Conservation (phyloP, 176 grass and related monocot species). For the Hordeum vulgare region DNA sequence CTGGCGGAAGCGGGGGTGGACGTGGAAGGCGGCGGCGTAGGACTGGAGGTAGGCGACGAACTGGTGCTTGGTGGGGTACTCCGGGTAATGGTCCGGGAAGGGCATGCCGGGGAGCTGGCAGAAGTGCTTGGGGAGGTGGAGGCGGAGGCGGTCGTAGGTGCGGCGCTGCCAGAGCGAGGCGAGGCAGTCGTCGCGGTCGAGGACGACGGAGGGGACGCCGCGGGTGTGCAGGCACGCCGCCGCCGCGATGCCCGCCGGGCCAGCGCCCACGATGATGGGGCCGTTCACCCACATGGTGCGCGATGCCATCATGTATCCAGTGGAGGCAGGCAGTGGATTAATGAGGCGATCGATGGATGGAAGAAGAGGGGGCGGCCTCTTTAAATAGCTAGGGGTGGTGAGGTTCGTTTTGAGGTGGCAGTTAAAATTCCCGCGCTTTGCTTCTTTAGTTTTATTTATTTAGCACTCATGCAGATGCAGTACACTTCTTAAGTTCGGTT, state of each 20-base stretch:
- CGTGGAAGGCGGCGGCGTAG: slow-evolving; percentile 5
- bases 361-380: background rate
- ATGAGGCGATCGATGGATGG: background rate
- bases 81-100: slow-evolving; percentile 7
- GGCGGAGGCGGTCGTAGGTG: slow-evolving; percentile 36
- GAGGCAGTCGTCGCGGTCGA: slow-evolving; percentile 23
- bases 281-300: slow-evolving; percentile 21
- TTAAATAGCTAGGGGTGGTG: background rate
- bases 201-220: slow-evolving; percentile 6
- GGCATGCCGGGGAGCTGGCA: slow-evolving; percentile 31
- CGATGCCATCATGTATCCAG: background rate
- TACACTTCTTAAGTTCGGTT: no score
- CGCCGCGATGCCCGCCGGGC: slow-evolving; percentile 15
- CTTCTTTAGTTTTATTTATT: no score
- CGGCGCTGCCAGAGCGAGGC: slow-evolving; percentile 27
- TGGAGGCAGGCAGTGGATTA: background rate
- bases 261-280: slow-evolving; percentile 22
- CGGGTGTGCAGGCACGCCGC: background rate
- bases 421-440: background rate
- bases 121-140: slow-evolving; percentile 29
- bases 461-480: no score
- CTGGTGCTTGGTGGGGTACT: slow-evolving; percentile 20
- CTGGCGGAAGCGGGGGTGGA: background rate
- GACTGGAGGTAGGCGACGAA: slow-evolving; percentile 23
- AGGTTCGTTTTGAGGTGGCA: background rate